Base-by-base conservation (phyloP, 2,329 filamentous ascomycete species). In the Cadophora gregata region DNA sequence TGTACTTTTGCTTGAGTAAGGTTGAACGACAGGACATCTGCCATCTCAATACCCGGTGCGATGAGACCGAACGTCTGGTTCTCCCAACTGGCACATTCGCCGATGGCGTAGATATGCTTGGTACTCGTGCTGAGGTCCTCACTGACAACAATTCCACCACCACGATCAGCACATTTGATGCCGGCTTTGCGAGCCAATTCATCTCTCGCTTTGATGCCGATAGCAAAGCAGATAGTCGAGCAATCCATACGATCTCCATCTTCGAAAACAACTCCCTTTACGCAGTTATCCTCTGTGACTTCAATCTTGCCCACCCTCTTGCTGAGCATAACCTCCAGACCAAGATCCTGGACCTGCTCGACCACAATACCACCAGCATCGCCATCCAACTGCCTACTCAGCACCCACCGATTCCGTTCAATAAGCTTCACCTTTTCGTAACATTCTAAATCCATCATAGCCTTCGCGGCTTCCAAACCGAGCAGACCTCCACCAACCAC, bases 1-100 rank as follows among this genome's bases (percentile, higher is more conserved):
- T 95, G 91, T 1, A 87, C 84, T 75, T 90, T 90, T 36, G 92
- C 91, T 76, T 94, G 90, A 3, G 93, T 96, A 66, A 97, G 86
- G 78, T 97, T 97, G 82, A 96, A 97, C 12, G 93, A 88, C 3
- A 97, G 86, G 0, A 97, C 89, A 72, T 97, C 93, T 0, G 94
- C 94, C 92, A 97, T 97, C 78, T 97, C 94, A 42, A 97, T 86
- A 21, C 93, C 93, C 0, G 93, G 93, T 0, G 91, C 93, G 72
- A 97, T 97, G 24, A 97, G 86, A 6, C 93, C 93, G 71, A 93
- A 97, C 0, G 92, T 93, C 78, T 96, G 91, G 71, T 88, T 90
- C 69, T 94, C 85, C 92, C 93, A 97, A 80, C 90, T 96, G 5
- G 93, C 93, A 74, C 93, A 97, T 79, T 97, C 94, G 65, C 93